These are phyloP conservation scores for Fusarium pseudocircinatum DNA, from an alignment of 2,329 filamentous ascomycete genomes.

Conservation along the genomic window DNA sequence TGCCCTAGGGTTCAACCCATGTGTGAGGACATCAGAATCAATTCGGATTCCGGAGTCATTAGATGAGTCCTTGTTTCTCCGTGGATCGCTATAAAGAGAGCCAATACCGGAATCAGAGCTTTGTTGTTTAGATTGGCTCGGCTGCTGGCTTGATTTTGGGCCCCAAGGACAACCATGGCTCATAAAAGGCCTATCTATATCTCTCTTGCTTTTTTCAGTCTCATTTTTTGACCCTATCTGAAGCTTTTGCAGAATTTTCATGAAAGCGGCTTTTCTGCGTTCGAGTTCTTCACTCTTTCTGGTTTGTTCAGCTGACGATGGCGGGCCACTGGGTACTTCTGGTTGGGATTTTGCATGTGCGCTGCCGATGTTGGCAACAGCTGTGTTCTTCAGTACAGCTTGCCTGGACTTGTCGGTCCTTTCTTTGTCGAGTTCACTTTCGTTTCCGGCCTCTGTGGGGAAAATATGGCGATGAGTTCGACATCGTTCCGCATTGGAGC, in stretches of 20 bases:
- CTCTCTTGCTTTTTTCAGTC: background rate
- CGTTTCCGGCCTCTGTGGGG: background rate
- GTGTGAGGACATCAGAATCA: slow-evolving; percentile 8
- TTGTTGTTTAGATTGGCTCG: background rate
- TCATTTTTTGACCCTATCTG: slow-evolving; percentile 10
- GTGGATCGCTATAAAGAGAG: background rate
- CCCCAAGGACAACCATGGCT: slow-evolving; percentile 5
- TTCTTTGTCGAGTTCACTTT: background rate
- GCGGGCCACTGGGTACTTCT: background rate
- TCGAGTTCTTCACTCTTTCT: slow-evolving; percentile 4
- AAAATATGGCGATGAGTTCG: background rate
- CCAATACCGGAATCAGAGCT: slow-evolving; percentile 16
- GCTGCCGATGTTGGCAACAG: slow-evolving; percentile 21
- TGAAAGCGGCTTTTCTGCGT: slow-evolving; percentile 40
- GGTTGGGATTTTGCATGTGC: background rate
- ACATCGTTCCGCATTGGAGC: background rate
- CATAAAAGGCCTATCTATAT: background rate
- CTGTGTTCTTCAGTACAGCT: slow-evolving; percentile 32
- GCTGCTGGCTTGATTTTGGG: background rate
- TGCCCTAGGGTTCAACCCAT: slow-evolving; percentile 46
- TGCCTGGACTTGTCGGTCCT: slow-evolving; percentile 11
- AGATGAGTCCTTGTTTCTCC: slow-evolving; percentile 16
- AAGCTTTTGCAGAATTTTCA: slow-evolving; percentile 44
- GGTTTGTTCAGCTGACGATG: background rate
- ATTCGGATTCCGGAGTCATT: slow-evolving; percentile 33